Evolutionary conservation across 106 monocot species (phyloP), one percentile per base, ranked within the genome.

Genomic region (Dioscorea alata): DNA sequence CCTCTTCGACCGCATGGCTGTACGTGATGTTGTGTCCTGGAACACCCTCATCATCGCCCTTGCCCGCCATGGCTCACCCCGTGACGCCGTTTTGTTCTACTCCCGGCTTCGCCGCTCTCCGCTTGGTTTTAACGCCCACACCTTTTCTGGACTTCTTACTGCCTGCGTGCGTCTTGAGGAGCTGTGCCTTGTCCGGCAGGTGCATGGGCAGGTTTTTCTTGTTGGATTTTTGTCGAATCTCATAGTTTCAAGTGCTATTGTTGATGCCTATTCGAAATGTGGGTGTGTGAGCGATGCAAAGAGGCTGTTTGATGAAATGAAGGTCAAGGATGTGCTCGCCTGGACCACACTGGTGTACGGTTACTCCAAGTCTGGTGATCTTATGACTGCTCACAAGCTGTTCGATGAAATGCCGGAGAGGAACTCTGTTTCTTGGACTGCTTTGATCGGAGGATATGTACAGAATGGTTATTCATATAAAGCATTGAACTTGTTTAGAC

Each of bases 391-490:
- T 18, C 82, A 66, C 15, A 67, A 21, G 65, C 23, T 96, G 20
- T 96, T 96, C 24, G 73, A 92, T 58, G 32, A 60, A 16, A 89
- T 96, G 92, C 86, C 92, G 4, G 76, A 76, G 68, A 92, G 51
- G 69, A 96, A 92, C 75, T 18, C 65, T 4, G 35, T 96, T 7
- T 86, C 86, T 28, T 92, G 86, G 88, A 89, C 85, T 22, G 73
- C 86, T 1, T 71, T 96, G 64, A 82, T 89, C 16, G 75, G 75
- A 49, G 89, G 86, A 57, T 92, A 84, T 67, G 66, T 70, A 50
- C 74, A 61, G 8, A 51, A 66, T 70, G 92, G 89, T 6, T 61
- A 72, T 57, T 66, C 66, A 1, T 17, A 68, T 6, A 82, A 86
- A 61, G 96, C 89, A 14, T 48, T 96, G 14, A 73, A 80, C 42